A percentile compares a stretch with the other conserved stretches of the same genome.
phyloP scores from a whole-genome alignment of 2,329 filamentous ascomycete species.

The Botrytis fabae region DNA sequence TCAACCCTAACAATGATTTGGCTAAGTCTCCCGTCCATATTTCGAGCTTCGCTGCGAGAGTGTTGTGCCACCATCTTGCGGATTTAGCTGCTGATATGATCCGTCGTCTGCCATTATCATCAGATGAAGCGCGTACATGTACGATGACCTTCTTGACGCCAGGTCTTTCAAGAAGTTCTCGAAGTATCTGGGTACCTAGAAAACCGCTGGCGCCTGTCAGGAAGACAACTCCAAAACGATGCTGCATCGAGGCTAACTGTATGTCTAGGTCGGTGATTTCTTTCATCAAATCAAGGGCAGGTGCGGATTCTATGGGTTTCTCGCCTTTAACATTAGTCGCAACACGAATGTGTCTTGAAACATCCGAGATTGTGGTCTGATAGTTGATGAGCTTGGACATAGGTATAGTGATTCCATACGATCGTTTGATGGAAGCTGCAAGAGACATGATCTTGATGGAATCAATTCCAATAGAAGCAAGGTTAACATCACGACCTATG shows the following conservation, averaged over 20 bases:
- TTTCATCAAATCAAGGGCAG: constrained; percentile 11
- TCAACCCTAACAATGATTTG: constrained; percentile 73
- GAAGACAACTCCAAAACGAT: constrained; percentile 8
- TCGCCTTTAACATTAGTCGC: neutral
- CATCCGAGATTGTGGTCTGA: constrained; percentile 19
- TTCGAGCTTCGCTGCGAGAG: constrained; percentile 17
- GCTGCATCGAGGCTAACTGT: constrained; percentile 8
- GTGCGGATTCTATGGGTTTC: neutral
- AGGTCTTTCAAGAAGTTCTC: constrained; percentile 8
- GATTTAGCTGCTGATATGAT: constrained; percentile 11
- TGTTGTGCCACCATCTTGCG: constrained; percentile 18
- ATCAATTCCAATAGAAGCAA: constrained; percentile 21
- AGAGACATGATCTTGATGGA: constrained; percentile 26
- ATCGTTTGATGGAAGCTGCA: constrained; percentile 22
- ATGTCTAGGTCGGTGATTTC: neutral
- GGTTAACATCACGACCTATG: constrained; percentile 12
- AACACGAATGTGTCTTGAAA: constrained; percentile 12
- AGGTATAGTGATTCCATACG: constrained; percentile 10
- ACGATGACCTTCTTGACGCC: constrained; percentile 10
- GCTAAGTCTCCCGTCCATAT: constrained; percentile 61
- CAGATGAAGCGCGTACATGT: neutral
- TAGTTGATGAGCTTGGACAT: constrained; percentile 20
- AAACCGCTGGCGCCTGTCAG: constrained; percentile 14
- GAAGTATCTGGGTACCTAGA: constrained; percentile 9
- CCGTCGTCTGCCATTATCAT: neutral